Evolutionary conservation across 768 basidiomycete species (phyloP).

Genomic region (Asterophora lycoperdoides): DNA sequence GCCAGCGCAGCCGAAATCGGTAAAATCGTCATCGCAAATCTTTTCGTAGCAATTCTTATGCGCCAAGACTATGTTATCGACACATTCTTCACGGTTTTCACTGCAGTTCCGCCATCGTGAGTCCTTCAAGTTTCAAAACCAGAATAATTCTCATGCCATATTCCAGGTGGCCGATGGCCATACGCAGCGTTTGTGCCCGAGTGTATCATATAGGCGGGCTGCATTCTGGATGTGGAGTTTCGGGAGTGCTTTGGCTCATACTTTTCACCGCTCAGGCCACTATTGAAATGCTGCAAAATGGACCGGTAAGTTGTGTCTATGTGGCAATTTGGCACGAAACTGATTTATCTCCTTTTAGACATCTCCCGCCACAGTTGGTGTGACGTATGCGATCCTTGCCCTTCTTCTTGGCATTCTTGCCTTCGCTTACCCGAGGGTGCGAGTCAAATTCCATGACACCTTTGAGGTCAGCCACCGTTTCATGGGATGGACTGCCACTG

Average conservation of each 20-base stretch:
- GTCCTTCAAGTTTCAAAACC: neutral
- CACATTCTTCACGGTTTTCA: conserved; percentile 48
- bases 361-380: conserved; percentile 42
- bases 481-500: conserved; percentile 45
- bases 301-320: conserved; percentile 26
- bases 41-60: conserved; percentile 45
- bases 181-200: conserved; percentile 49
- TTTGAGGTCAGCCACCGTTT: conserved; percentile 57
- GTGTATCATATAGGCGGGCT: conserved; percentile 60
- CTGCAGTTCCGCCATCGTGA: conserved; percentile 36
- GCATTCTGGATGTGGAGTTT: conserved; percentile 53
- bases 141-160: neutral
- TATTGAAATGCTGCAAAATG: conserved; percentile 37
- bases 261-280: conserved; percentile 49
- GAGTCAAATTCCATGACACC: conserved; percentile 43
- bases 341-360: conserved; percentile 19
- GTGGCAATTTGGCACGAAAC: neutral
- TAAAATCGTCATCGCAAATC: conserved; percentile 40
- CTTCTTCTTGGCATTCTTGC: conserved; percentile 45
- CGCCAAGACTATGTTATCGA: conserved; percentile 58
- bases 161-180: conserved; percentile 51
- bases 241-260: conserved; percentile 50
- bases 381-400: conserved; percentile 49
- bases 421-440: conserved; percentile 48
- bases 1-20: conserved; percentile 34